Evolutionary conservation across 2,329 filamentous ascomycete genomes (phyloP), one percentile per base, ranked within the genome.

Genomic region (Curvularia verruculosa): DNA sequence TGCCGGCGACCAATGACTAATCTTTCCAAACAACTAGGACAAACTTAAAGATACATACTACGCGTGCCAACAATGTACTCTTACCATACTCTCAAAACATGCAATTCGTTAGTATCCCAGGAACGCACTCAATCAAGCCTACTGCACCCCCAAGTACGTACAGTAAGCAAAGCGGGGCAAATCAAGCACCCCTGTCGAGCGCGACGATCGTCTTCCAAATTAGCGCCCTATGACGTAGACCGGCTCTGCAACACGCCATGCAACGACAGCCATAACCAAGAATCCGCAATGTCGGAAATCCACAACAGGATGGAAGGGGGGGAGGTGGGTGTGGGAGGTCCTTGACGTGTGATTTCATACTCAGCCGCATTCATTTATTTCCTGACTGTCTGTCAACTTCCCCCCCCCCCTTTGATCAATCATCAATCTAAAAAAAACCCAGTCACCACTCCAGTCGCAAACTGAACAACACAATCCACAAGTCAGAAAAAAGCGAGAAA

Each of bases 91-190:
- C 34, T 36, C 34, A 36, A 7, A 36, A 36, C 15, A n/a, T 36
- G 5, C 6, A 36, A 36, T 36, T 1, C 7, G 6, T 36, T 36
- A 36, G 34, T 36, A 7, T 36, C 34, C 18, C 1, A 18, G 6
- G 15, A 15, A 36, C 15, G 34, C 34, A 36, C 12, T 7, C 6
- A 36, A 7, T 18, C 8, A 36, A 15, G 6, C 34, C 34, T 6
- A n/a, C 34, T 36, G 3, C 34, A 36, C 15, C 18, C n/a, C 15
- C 34, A 6, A 34, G 31, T n/a, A 43, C 26, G 40, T n/a, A n/a
- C n/a, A n/a, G n/a, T 26, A 43, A 43, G 40, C 40, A 43, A 43
- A 43, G 40, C 40, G 40, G 40, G 40, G 40, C 40, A 43, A 43
- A 23, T n/a, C 23, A 8, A 43, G 23, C 13, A 43, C 15, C 40